Conservation (phyloP, 768 basidiomycete species). For the Kockovaella imperatae region DNA sequence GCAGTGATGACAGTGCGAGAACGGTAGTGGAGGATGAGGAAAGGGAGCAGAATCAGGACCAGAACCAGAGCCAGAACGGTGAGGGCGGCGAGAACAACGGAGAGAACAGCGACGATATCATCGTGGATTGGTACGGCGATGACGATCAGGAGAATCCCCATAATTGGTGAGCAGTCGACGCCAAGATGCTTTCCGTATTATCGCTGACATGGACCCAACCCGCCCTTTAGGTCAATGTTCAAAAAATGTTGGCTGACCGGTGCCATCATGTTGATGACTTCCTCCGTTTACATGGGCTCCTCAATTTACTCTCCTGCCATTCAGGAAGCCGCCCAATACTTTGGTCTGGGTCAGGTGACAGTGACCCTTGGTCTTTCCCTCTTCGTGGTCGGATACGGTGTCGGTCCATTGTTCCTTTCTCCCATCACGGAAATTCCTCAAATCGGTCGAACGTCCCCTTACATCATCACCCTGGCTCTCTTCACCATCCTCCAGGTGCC, state of each 20-base stretch:
- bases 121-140: slow-evolving; percentile 32
- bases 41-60: slow-evolving; percentile 1
- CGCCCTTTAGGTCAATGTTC: slow-evolving; percentile 4
- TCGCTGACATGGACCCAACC: neutral
- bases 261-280: slow-evolving; percentile 33
- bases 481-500: slow-evolving; percentile 45
- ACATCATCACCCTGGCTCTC: slow-evolving; percentile 43
- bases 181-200: neutral
- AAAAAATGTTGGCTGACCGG: slow-evolving; percentile 27
- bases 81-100: slow-evolving; percentile 1
- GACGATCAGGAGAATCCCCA: slow-evolving; percentile 36
- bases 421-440: slow-evolving; percentile 42
- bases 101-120: slow-evolving; percentile 8
- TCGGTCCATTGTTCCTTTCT: slow-evolving; percentile 35
- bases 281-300: slow-evolving; percentile 33
- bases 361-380: slow-evolving; percentile 42
- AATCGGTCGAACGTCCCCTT: slow-evolving; percentile 44
- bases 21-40: neutral
- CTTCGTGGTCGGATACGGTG: slow-evolving; percentile 45
- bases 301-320: slow-evolving; percentile 30
- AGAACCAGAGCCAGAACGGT: neutral
- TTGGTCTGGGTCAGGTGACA: slow-evolving; percentile 25
- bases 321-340: slow-evolving; percentile 15
- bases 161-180: too few relatives aligned
- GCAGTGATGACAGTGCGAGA: slow-evolving; percentile 1